Evolutionary conservation across 441 rosid genomes (phyloP).

Genomic region (Populus hybrid): DNA sequence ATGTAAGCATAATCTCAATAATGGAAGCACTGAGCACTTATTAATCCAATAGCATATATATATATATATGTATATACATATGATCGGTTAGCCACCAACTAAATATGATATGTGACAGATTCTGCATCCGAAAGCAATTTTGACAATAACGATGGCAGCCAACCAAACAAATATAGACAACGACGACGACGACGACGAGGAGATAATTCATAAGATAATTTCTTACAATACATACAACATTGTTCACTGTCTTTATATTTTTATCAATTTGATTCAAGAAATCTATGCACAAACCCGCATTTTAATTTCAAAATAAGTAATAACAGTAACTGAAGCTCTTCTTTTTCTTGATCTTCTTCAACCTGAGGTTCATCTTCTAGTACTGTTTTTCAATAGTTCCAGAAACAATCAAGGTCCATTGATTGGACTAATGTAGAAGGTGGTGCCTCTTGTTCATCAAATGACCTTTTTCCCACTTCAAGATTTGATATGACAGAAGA

Average conservation of each 20-base stretch:
- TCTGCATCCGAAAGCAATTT: constrained; percentile 11
- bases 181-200: not conserved
- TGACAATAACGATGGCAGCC: not conserved
- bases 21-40: constrained; percentile 26
- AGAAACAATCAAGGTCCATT: constrained; percentile 49
- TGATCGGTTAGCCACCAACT: constrained; percentile 47
- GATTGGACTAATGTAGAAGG: constrained; percentile 57
- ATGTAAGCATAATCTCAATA: constrained; percentile 22
- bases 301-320: constrained; percentile 1
- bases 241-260: constrained; percentile 25
- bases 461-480: constrained; percentile 41
- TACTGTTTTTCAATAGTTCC: constrained; percentile 46
- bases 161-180: not conserved
- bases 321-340: constrained; percentile 9
- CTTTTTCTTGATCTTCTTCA: constrained; percentile 9
- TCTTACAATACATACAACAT: constrained; percentile 30
- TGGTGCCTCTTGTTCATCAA: constrained; percentile 51
- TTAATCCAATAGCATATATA: not conserved
- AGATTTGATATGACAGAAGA: constrained; percentile 48
- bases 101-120: constrained; percentile 35
- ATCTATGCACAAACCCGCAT: constrained; percentile 40
- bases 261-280: constrained; percentile 20
- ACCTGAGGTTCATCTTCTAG: not conserved
- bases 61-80: constrained; percentile 1
- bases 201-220: not conserved